Base-by-base conservation (phyloP, 148 eudicot genomes). In the Tetragonia tetragonoides region DNA sequence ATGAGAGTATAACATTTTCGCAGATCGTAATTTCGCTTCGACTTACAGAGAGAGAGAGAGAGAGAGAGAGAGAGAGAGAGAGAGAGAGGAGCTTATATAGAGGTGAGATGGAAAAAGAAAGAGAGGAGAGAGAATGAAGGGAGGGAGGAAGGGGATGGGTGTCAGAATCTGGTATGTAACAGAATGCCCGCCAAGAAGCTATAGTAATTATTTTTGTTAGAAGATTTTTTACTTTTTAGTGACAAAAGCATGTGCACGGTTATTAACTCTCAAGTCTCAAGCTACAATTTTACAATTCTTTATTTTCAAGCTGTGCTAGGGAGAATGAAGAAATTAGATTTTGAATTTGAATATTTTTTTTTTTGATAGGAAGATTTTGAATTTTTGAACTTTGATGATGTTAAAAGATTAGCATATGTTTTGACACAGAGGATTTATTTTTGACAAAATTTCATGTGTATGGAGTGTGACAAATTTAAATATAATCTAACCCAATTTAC, bases 1-100 rank as follows among this genome's bases (percentile, higher is more conserved):
- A 42, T 87, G 98, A 56, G 98, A 93, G 89, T 88, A 91, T 75
- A 93, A 93, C 98, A 93, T 93, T 77, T 18, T 57, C 11, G 62
- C 77, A 41, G 3, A 53, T 49, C 68, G 37, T 72, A 53, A 24
- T 10, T 64, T 67, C 23, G 9, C 56, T 37, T 51, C 70, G 16
- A 37, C 44, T 47, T 23, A 51, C 78, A 68, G 62, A 23, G 80
- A 68, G 73, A 72, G n/a, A 67, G 44, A 42, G 49, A 18, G 7
- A 12, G 1, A 5, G 18, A 23, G 65, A 23, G 0, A 23, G 67
- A 34, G 39, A n/a, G 72, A 65, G 73, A 37, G 67, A 53, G 81
- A 53, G 9, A n/a, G 62, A 0, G 69, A 28, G 34, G 34, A 28
- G 34, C 34, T 28, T 28, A 28, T 28, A 28, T 28, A 28, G 34